phyloP scores from a whole-genome alignment of 108 stramenopile species.

The Nannochloropsis granulata region DNA sequence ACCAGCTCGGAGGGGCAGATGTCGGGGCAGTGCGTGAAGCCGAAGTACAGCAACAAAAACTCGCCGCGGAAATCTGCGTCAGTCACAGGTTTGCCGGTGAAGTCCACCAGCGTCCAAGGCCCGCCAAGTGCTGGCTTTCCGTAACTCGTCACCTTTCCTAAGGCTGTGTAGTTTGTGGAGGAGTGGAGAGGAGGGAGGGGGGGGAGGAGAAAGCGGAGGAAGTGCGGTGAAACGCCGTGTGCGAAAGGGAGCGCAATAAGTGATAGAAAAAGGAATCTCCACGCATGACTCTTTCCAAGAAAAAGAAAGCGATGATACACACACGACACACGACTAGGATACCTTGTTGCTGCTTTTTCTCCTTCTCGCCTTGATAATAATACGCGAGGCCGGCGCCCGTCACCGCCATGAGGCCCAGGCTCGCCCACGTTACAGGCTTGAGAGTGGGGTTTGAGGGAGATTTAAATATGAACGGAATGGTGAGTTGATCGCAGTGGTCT shows the following conservation, averaged over 20 bases:
- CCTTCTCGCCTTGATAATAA: conserved; percentile 34
- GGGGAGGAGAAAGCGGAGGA: neutral
- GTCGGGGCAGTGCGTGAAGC: conserved; percentile 98
- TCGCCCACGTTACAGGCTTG: conserved; percentile 27
- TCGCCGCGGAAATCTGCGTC: conserved; percentile 38
- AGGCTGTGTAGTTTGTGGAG: neutral
- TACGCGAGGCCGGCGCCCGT: neutral
- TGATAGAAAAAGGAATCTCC: neutral
- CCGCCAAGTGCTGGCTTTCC: conserved; percentile 48
- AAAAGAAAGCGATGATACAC: neutral
- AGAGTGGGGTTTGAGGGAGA: neutral
- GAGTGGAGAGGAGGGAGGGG: neutral
- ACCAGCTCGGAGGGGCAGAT: conserved; percentile 99
- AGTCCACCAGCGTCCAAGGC: conserved; percentile 42
- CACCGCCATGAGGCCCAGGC: conserved; percentile 34
- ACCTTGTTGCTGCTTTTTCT: conserved; percentile 24
- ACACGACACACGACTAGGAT: neutral
- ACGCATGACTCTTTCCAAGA: neutral
- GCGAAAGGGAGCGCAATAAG: neutral
- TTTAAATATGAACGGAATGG: too few species aligned
- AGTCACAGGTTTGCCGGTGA: conserved; percentile 41
- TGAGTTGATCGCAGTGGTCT: too few species aligned
- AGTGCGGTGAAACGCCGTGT: neutral
- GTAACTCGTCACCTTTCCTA: conserved; percentile 12
- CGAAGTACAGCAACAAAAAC: conserved; percentile 78